These are phyloP conservation scores for Smallanthus sonchifolius DNA, from an alignment of 129 eudicot species.

Conservation along the genomic window DNA sequence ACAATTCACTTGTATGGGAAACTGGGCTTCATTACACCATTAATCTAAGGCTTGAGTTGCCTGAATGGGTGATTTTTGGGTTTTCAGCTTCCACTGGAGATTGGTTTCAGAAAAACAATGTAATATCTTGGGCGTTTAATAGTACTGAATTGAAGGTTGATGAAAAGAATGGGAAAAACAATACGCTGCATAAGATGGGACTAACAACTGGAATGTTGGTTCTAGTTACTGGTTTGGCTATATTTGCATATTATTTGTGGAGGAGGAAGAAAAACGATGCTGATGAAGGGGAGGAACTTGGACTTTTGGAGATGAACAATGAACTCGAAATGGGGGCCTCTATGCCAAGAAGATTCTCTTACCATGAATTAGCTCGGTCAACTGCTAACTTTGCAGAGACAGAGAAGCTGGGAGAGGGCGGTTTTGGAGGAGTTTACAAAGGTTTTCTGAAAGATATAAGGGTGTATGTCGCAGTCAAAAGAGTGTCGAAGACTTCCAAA, in stretches of 20 bases:
- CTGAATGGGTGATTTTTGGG: too few relatives aligned
- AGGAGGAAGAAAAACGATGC: not conserved
- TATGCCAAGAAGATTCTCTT: not conserved
- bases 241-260: not conserved
- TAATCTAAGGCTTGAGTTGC: too few relatives aligned
- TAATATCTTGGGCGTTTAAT: not conserved
- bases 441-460: not conserved
- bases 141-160: not conserved
- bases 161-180: not conserved
- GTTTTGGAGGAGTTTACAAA: not conserved
- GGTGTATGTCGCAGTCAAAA: not conserved
- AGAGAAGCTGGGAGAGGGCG: not conserved
- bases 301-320: not conserved
- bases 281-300: not conserved
- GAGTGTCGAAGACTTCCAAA: not conserved
- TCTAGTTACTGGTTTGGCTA: not conserved
- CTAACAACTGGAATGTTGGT: not conserved
- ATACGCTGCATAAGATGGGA: not conserved
- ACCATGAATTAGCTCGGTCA: not conserved
- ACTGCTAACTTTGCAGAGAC: not conserved
- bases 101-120: not conserved
- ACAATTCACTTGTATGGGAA: not conserved
- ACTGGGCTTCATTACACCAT: too few relatives aligned
- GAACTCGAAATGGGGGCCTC: too few relatives aligned
- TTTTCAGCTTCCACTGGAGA: too few relatives aligned